Percentiles rank a stretch among this genome's conserved stretches.
Conservation (phyloP, 139 green algal genomes). For the Asterochloris sp. region DNA sequence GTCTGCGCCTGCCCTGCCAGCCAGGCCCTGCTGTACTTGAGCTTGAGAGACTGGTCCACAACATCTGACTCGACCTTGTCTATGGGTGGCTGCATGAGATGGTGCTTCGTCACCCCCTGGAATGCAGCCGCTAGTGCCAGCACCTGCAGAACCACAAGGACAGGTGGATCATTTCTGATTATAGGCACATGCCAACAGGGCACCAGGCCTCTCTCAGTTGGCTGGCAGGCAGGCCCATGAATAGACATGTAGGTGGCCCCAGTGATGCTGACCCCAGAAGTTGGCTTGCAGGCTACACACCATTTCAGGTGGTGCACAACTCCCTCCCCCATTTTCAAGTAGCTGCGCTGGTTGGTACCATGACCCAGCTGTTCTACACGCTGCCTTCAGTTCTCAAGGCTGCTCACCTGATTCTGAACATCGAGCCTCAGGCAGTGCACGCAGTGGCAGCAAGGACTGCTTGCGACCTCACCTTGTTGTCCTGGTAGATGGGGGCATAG, state of each 20-base stretch:
- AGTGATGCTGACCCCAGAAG: too few species aligned
- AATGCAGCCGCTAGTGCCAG: slow-evolving; percentile 23
- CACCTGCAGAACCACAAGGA: neutral
- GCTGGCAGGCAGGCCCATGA: too few species aligned
- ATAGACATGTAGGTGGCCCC: too few species aligned
- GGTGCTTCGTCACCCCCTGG: slow-evolving; percentile 18
- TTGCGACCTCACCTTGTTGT: slow-evolving; percentile 5
- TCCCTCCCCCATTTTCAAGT: too few species aligned
- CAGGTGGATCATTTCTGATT: neutral
- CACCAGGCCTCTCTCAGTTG: too few species aligned
- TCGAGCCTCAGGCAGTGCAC: neutral
- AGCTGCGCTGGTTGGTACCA: too few species aligned
- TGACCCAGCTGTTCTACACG: too few species aligned
- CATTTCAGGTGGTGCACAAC: neutral
- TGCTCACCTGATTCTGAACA: too few species aligned
- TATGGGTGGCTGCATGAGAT: slow-evolving; percentile 26
- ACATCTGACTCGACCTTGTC: slow-evolving; percentile 25
- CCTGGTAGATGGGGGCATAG: slow-evolving; percentile 1
- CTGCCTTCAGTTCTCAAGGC: too few species aligned
- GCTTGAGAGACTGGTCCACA: slow-evolving; percentile 19
- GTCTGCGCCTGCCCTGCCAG: too few species aligned
- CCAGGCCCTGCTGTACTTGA: neutral
- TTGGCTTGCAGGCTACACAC: neutral
- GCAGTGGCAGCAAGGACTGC: neutral
- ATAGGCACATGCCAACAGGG: neutral